Evolutionary conservation across 345 rosid genomes (phyloP).

Genomic region (Gossypium longicalyx): DNA sequence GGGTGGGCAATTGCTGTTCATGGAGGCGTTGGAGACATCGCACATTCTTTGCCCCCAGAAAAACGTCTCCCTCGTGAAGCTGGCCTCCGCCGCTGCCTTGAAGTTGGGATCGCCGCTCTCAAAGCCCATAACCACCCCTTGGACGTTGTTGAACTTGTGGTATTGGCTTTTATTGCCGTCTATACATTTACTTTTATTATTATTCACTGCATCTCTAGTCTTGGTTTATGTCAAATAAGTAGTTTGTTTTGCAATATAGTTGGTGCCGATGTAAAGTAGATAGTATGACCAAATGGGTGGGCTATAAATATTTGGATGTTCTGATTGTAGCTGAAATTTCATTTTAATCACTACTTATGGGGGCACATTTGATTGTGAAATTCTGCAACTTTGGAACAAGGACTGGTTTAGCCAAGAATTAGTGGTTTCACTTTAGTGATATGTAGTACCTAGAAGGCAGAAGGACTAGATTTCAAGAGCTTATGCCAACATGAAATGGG

Average conservation of each 20-base stretch:
- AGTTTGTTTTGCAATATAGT: not conserved
- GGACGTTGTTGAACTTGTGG: conserved; percentile 93
- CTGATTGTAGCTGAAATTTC: not conserved
- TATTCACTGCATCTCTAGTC: not conserved
- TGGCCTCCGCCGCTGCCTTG: conserved; percentile 81
- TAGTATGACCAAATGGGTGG: not conserved
- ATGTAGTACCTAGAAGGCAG: not conserved
- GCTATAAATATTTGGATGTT: not conserved
- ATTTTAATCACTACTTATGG: not conserved
- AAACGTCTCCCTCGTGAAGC: conserved; percentile 69
- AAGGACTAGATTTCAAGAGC: too few species aligned
- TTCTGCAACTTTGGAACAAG: not conserved
- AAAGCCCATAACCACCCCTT: conserved; percentile 58
- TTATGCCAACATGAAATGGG: not conserved
- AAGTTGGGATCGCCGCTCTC: conserved; percentile 73
- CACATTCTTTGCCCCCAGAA: conserved; percentile 46
- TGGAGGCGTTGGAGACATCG: conserved; percentile 86
- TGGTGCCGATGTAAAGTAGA: not conserved
- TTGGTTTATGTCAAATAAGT: not conserved
- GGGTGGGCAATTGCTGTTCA: conserved; percentile 97
- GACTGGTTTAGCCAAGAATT: not conserved
- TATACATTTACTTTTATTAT: not conserved
- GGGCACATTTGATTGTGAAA: not conserved
- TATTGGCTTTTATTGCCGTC: conserved; percentile 15
- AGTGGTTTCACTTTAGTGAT: not conserved